Conservation (phyloP, 441 rosid species). For the Pelargonium citronellum region DNA sequence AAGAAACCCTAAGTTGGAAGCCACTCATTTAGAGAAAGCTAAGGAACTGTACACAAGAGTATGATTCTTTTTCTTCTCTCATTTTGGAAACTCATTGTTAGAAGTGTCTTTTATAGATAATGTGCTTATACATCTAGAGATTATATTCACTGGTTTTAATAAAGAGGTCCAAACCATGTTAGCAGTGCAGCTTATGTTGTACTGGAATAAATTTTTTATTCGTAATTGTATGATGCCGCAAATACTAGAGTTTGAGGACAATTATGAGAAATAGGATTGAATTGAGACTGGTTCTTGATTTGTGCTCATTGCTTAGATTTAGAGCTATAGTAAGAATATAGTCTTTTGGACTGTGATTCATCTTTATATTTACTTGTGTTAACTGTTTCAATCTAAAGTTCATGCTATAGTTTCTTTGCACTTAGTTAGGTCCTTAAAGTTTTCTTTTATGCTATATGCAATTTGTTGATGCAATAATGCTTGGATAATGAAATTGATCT, state of each 20-base stretch:
- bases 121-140: conserved; percentile 9
- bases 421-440: conserved; percentile 7
- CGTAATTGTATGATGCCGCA: not conserved
- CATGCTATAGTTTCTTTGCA: not conserved
- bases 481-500: not conserved
- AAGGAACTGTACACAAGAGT: conserved; percentile 93
- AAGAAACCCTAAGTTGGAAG: conserved; percentile 96
- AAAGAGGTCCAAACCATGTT: not conserved
- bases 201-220: too few species aligned
- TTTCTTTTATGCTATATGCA: conserved; percentile 2
- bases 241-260: not conserved
- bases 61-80: conserved; percentile 29
- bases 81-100: conserved; percentile 7
- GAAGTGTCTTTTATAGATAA: conserved; percentile 9
- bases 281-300: not conserved
- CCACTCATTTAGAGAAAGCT: conserved; percentile 97
- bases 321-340: not conserved
- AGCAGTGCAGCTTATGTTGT: too few species aligned
- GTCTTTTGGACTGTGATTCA: not conserved
- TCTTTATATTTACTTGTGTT: not conserved
- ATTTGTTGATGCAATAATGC: conserved; percentile 14
- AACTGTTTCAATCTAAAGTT: not conserved
- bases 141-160: not conserved
- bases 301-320: not conserved
- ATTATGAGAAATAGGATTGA: not conserved